phyloP scores from a whole-genome alignment of 1,284 basidiomycete genomes.

The Peniophora sp. region DNA sequence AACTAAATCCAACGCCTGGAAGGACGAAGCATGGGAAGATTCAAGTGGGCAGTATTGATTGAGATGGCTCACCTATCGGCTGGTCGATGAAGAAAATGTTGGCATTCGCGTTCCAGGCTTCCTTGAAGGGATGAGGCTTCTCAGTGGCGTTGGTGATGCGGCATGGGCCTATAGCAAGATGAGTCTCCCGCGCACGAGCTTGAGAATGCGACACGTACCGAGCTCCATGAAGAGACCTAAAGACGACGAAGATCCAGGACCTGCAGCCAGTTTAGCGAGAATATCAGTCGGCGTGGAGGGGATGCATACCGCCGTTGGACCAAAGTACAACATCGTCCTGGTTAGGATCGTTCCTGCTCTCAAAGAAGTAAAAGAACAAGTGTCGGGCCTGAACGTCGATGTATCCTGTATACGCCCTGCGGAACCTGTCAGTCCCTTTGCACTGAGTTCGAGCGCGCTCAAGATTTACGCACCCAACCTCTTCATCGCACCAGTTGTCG shows the following conservation, averaged over 20 bases:
- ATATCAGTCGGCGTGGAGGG: neutral
- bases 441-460: neutral
- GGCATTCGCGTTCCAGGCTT: constrained; percentile 64
- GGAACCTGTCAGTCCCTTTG: constrained; percentile 32
- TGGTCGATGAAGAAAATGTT: constrained; percentile 62
- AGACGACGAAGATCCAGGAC: constrained; percentile 49
- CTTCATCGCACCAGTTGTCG: constrained; percentile 11
- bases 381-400: constrained; percentile 63
- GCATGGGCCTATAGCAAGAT: constrained; percentile 33
- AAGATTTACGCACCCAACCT: neutral
- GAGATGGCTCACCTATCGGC: constrained; percentile 46
- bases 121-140: constrained; percentile 42
- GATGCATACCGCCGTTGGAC: constrained; percentile 51
- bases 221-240: constrained; percentile 65
- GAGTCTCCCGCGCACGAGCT: neutral
- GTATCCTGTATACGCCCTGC: constrained; percentile 17
- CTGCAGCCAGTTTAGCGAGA: constrained; percentile 14
- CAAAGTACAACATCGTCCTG: constrained; percentile 45
- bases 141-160: constrained; percentile 31
- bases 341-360: constrained; percentile 32
- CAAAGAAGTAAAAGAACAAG: constrained; percentile 80
- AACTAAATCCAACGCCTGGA: constrained; percentile 66
- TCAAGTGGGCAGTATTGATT: too few species aligned
- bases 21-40: too few species aligned
- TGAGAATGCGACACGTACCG: constrained; percentile 19